Base-by-base conservation (phyloP, 139 green algal species). In the Deuterostichococcus epilithicus region DNA sequence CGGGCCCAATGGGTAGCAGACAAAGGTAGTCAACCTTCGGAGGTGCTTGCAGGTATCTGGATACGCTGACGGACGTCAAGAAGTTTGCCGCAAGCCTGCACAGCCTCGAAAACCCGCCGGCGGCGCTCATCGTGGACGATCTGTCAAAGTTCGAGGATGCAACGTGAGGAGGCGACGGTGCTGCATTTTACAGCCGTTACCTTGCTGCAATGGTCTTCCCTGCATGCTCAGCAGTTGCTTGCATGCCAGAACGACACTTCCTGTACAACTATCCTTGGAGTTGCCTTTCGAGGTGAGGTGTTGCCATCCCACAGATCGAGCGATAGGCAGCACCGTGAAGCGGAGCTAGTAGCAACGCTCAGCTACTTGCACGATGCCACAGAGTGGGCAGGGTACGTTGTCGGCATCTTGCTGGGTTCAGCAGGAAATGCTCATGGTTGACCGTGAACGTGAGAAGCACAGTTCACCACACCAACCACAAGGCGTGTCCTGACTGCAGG, bases 1-100 rank as follows among this genome's bases (percentile, higher is more conserved):
- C 26, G 32, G 1, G 2, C 18, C 18, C 35, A 26, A 63, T 34
- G 22, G 10, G 10, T 36, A 4, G 28, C 37, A 74, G 37, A 35
- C 35, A 33, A 32, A 52, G 68, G 33, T 47, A n/a, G 35, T 45
- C 13, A 45, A 63, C 52, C 20, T 3, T 25, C 10, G 28, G 3
- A 28, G 26, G 52, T 63, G 18, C 28, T 36, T 20, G 20, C 63
- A 79, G 74, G 38, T 79, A 73, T 37, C 30, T 79, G 23, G 33
- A 34, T 20, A 73, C 65, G n/a, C 33, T 39, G 10, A 33, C 35
- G 23, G 74, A 79, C 28, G 26, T 79, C 23, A 66, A 79, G 74
- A 79, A 73, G 52, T 71, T 73, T 68, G 74, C 74, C 23, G 74
- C 74, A 5, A 73, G 74, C 69, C 44, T 79, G 10, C 74, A 79